Percentiles rank a stretch among this genome's conserved stretches.
Evolutionary conservation across 345 rosid genomes (phyloP).

Genomic region (Eucalyptus marginata): DNA sequence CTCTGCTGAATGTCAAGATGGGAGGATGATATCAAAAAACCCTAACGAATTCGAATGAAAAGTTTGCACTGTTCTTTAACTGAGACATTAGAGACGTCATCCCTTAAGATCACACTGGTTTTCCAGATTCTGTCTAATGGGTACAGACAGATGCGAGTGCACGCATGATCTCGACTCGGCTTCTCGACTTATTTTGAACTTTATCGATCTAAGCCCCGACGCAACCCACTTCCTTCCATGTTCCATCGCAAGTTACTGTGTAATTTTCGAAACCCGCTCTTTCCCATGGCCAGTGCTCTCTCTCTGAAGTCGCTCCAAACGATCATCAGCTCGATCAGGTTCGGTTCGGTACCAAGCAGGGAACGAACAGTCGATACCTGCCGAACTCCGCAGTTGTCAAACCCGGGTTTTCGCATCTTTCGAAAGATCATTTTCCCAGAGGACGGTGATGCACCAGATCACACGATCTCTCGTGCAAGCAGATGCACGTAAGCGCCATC

Average conservation of each 20-base stretch:
- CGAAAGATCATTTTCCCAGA: too few relatives aligned
- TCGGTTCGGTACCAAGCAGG: rapidly evolving
- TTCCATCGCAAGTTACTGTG: rapidly evolving
- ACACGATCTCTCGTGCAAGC: background rate
- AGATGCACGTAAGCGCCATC: background rate
- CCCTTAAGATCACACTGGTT: background rate
- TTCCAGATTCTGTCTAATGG: background rate
- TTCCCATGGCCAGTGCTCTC: background rate
- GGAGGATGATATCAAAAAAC: background rate
- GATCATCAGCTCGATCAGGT: background rate
- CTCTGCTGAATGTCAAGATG: background rate
- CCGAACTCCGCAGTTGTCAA: background rate
- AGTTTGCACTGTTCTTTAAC: rapidly evolving
- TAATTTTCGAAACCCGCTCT: background rate
- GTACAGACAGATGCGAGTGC: rapidly evolving
- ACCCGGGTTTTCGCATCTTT: background rate
- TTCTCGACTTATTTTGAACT: rapidly evolving
- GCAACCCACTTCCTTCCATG: background rate
- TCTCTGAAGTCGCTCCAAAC: background rate
- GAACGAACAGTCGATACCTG: background rate
- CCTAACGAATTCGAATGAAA: rapidly evolving
- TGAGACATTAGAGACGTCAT: background rate
- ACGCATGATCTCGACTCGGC: background rate
- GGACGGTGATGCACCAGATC: background rate
- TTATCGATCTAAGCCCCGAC: background rate